phyloP scores from a whole-genome alignment of 108 stramenopile species.

The Cyclotella choctawhatcheeana region DNA sequence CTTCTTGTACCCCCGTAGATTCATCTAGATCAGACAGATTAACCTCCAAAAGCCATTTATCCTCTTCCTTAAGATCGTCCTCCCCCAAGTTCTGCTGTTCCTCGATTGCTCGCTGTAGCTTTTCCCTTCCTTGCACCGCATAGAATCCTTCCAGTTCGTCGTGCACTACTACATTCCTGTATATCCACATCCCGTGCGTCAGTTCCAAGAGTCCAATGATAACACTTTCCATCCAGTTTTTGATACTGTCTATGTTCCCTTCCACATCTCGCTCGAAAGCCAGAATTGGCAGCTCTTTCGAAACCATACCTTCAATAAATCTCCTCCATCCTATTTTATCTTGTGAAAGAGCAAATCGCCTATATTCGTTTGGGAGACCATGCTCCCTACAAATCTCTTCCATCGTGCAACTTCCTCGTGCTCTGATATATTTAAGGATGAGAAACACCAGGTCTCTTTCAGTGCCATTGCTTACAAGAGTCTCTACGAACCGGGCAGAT shows the following conservation, averaged over 20 bases:
- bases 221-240: neutral
- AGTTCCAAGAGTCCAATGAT: slow-evolving; percentile 1
- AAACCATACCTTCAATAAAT: too few species aligned
- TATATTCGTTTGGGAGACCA: neutral
- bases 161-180: neutral
- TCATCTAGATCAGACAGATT: neutral
- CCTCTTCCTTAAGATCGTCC: slow-evolving; percentile 10
- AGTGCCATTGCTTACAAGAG: neutral
- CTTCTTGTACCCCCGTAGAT: neutral
- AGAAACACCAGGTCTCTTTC: neutral
- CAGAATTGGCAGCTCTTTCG: neutral
- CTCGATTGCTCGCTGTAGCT: slow-evolving; percentile 1
- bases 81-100: neutral
- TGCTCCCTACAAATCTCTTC: neutral
- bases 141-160: neutral
- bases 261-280: neutral
- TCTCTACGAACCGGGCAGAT: neutral
- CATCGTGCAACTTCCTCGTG: neutral
- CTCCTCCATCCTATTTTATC: neutral
- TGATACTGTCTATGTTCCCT: neutral
- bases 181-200: neutral
- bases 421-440: neutral
- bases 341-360: neutral
- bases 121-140: neutral
- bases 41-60: neutral